Conservation (phyloP, 2,329 filamentous ascomycete genomes). For the Trichoderma guizhouense region DNA sequence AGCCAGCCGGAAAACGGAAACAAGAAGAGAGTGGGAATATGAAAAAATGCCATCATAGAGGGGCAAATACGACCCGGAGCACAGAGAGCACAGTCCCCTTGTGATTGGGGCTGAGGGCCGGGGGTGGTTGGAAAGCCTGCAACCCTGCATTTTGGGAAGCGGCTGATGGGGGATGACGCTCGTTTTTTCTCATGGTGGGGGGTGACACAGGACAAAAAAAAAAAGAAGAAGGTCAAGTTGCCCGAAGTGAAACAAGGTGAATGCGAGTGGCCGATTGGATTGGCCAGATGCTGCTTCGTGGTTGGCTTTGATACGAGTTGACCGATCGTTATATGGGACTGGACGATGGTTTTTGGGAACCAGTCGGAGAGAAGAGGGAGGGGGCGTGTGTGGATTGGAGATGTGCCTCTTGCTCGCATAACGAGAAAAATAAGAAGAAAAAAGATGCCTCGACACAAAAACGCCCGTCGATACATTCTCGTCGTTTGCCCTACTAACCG, state of each 20-base stretch:
- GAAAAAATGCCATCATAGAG: not conserved
- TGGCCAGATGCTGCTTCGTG: not conserved
- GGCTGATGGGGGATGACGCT: not conserved
- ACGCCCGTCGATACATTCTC: not conserved
- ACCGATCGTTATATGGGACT: not conserved
- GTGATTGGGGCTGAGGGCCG: not conserved
- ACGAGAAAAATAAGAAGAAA: not conserved
- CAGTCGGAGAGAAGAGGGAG: not conserved
- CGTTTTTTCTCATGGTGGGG: not conserved
- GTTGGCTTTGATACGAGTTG: not conserved
- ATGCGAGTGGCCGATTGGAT: not conserved
- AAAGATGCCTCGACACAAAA: not conserved
- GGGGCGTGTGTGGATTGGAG: not conserved
- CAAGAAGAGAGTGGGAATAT: not conserved
- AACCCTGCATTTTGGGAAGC: not conserved
- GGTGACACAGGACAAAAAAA: not conserved
- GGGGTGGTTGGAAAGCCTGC: not conserved
- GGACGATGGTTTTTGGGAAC: not conserved
- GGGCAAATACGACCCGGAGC: not conserved
- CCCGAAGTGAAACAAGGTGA: conserved; percentile 1
- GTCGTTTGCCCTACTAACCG: not conserved
- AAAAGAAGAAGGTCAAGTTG: not conserved
- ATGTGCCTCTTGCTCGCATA: not conserved
- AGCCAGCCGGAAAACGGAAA: not conserved
- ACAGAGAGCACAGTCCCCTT: not conserved